Evolutionary conservation across 768 basidiomycete genomes (phyloP).

Genomic region (Podaxis pistillaris): DNA sequence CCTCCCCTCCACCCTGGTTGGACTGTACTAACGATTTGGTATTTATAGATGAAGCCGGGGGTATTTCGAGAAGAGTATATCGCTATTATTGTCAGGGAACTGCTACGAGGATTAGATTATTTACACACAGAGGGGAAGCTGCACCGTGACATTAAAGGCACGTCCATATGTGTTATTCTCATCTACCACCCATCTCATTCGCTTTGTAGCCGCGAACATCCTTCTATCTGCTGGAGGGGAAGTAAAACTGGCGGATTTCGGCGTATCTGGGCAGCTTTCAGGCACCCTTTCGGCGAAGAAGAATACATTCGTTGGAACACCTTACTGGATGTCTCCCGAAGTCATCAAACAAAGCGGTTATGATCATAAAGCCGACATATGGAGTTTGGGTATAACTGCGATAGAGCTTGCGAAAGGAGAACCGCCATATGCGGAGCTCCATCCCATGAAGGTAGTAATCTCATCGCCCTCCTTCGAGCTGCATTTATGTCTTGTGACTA

Average conservation of each 20-base stretch:
- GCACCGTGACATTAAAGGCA: slow-evolving; percentile 99
- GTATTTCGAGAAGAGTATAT: slow-evolving; percentile 99
- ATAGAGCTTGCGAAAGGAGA: slow-evolving; percentile 98
- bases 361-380: slow-evolving; percentile 98
- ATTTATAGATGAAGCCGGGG: slow-evolving; percentile 91
- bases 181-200: not conserved
- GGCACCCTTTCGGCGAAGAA: slow-evolving; percentile 92
- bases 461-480: not conserved
- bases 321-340: slow-evolving; percentile 99
- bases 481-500: slow-evolving; percentile 31
- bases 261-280: slow-evolving; percentile 95
- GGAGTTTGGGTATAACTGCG: slow-evolving; percentile 96
- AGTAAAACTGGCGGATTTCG: slow-evolving; percentile 98
- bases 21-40: slow-evolving; percentile 15
- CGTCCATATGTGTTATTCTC: slow-evolving; percentile 13
- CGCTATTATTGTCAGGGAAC: slow-evolving; percentile 92
- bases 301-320: slow-evolving; percentile 97
- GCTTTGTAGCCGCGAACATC: slow-evolving; percentile 81
- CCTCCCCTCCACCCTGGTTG: slow-evolving; percentile 13
- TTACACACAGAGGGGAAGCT: slow-evolving; percentile 95
- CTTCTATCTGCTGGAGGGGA: slow-evolving; percentile 89
- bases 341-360: slow-evolving; percentile 99
- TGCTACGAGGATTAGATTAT: slow-evolving; percentile 91
- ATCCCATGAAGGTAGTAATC: slow-evolving; percentile 92
- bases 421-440: slow-evolving; percentile 96